phyloP scores from a whole-genome alignment of 2,329 filamentous ascomycete genomes.

The Aspergillus carbonarius region DNA sequence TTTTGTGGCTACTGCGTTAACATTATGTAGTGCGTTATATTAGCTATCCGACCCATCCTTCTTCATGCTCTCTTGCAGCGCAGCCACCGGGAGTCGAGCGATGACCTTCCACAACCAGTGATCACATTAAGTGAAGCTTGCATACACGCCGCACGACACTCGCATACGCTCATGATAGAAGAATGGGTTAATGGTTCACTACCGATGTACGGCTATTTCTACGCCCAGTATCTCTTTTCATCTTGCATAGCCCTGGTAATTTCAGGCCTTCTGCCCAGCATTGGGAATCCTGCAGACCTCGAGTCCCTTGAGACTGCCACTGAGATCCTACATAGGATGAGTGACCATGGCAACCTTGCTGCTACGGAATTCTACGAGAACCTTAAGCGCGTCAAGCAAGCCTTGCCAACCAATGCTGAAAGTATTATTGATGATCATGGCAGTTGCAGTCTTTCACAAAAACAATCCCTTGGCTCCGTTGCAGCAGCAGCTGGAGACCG shows the following conservation, averaged over 20 bases:
- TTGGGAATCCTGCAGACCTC: slow-evolving; percentile 22
- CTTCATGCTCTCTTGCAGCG: slow-evolving; percentile 31
- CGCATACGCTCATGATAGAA: slow-evolving; percentile 30
- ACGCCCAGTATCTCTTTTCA: slow-evolving; percentile 37
- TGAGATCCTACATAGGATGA: slow-evolving; percentile 28
- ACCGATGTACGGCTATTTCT: slow-evolving; percentile 35
- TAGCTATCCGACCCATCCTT: slow-evolving; percentile 36
- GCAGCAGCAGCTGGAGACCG: background rate
- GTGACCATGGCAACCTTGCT: slow-evolving; percentile 30
- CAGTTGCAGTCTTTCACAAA: background rate
- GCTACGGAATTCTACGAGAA: slow-evolving; percentile 32
- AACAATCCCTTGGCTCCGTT: background rate
- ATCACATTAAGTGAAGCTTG: slow-evolving; percentile 34
- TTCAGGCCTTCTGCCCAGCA: slow-evolving; percentile 23
- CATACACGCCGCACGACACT: slow-evolving; percentile 32
- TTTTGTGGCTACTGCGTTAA: background rate
- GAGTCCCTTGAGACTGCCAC: slow-evolving; percentile 25
- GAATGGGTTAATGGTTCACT: slow-evolving; percentile 35
- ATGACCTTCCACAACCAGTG: slow-evolving; percentile 22
- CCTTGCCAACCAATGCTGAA: background rate
- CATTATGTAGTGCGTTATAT: slow-evolving; percentile 32
- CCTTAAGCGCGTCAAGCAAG: slow-evolving; percentile 19
- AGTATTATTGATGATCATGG: slow-evolving; percentile 12
- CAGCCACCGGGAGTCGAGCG: slow-evolving; percentile 8
- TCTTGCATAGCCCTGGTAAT: slow-evolving; percentile 33